phyloP scores from a whole-genome alignment of 495 filamentous ascomycete species.

The Aspergillus egyptiacus region DNA sequence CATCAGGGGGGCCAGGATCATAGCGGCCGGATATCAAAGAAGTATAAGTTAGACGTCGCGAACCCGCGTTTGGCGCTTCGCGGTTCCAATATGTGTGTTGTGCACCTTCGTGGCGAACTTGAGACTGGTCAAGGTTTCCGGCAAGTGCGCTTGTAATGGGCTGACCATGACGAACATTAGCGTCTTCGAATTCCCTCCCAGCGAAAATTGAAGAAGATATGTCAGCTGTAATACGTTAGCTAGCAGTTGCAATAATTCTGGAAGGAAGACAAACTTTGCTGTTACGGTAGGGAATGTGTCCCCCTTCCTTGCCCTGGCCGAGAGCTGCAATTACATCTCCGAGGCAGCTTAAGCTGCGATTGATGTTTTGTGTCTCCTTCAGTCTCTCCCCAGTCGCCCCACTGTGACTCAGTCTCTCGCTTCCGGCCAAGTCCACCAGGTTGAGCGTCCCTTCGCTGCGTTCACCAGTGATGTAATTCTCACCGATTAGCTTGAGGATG shows the following conservation, averaged over 20 bases:
- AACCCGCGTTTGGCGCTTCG: conserved; percentile 66
- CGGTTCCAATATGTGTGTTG: conserved; percentile 85
- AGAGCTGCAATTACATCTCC: conserved; percentile 92
- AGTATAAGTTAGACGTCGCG: conserved; percentile 35
- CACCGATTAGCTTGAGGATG: conserved; percentile 81
- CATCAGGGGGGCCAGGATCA: conserved; percentile 11
- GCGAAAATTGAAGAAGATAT: conserved; percentile 89
- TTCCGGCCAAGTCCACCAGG: conserved; percentile 91
- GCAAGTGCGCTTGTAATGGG: conserved; percentile 83
- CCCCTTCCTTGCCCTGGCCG: conserved; percentile 76
- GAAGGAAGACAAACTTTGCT: conserved; percentile 60
- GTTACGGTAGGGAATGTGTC: conserved; percentile 90
- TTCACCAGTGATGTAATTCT: conserved; percentile 75
- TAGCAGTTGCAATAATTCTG: conserved; percentile 1
- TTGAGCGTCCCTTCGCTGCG: conserved; percentile 90
- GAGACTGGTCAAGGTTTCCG: conserved; percentile 89
- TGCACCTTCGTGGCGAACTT: conserved; percentile 95
- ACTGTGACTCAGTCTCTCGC: conserved; percentile 82
- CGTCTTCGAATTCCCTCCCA: conserved; percentile 93
- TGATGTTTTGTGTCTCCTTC: conserved; percentile 96
- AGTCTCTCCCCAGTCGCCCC: conserved; percentile 77
- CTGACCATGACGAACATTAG: conserved; percentile 99
- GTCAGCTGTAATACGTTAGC: conserved; percentile 57
- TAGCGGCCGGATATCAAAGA: conserved; percentile 3
- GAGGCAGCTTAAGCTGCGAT: conserved; percentile 82